Evolutionary conservation across 176 grass and related monocot genomes (phyloP), one percentile per base, ranked within the genome.

Genomic region (Dactylis glomerata): DNA sequence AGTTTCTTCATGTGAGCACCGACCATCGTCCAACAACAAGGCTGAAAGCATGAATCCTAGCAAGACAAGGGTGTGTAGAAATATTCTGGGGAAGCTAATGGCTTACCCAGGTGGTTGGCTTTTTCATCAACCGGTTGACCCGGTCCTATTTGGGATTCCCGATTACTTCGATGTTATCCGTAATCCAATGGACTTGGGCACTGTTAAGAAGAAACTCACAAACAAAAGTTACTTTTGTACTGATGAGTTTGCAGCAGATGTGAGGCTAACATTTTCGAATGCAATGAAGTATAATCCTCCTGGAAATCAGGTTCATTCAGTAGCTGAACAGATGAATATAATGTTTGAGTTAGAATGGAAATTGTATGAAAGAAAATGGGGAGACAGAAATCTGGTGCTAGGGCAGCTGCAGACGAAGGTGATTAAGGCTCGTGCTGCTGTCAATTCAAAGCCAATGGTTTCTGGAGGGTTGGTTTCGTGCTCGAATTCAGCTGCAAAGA

Each of bases 201-300:
- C 92, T 49, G 33, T 97, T 52, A 92, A 91, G 37, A 78, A 89
- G 11, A 97, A 94, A 55, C 90, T 97, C 45, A 32, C 73, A 70
- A 88, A 75, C 54, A 92, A 85, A 54, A 80, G 79, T 46, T 97
- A 97, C 44, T 49, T 31, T 33, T 76, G 56, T 46, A 34, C 86
- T 28, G 16, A 38, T 84, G 84, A 97, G 28, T 97, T 95, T 81
- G 83, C 88, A 58, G 81, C 79, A 49, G 92, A 97, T 93, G 90
- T 95, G 68, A 93, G 69, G 65, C 75, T 92, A 58, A 95, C 92
- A 63, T 95, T 97, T 32, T 87, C 95, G 55, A 97, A 97, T 82
- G 95, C 95, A 26, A 97, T 93, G 95, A 78, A 46, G 33, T 97
- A 97, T 77, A 97, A 97, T 88, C 91, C 90, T 84, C 92, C 92